Base-by-base conservation (phyloP, 495 filamentous ascomycete species). In the Monascus purpureus region DNA sequence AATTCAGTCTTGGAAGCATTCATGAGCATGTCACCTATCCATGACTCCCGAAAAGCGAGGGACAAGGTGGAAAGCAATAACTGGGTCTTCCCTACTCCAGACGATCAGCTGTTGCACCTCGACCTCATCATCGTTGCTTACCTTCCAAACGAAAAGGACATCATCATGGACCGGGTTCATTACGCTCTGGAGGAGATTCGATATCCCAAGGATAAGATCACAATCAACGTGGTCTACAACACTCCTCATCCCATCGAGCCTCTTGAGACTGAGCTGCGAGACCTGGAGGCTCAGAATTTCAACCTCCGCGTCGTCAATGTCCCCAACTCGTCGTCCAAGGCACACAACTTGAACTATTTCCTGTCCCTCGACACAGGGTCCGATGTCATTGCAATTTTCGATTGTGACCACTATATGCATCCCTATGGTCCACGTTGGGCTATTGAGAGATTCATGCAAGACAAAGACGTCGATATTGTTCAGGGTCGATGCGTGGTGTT, bases 111-210 rank as follows among this genome's bases (percentile, higher is more conserved):
- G 7, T 43, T 43, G 4, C 42, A 50, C 13, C 37, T 61, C 7
- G 57, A 61, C 35, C 44, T 61, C 22, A 34, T 61, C 25, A 55
- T 59, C 31, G 57, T 61, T 6, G 57, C 57, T 3, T 61, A 61
- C 32, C 42, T 61, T 3, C 57, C 57, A 2, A 61, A 61, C 32
- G 57, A 61, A 30, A 35, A 59, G 34, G 57, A 57, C 33, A 61
- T 61, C 29, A 53, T 61, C 27, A 53, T 57, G 45, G 55, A 54
- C 28, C 50, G 53, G 0, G 39, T 52, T 3, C 29, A 47, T 6
- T 57, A 59, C 33, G 47, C 53, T 1, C 33, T 61, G 4, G 46
- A 61, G 17, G 37, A 55, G 20, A 51, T 61, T 23, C 38, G 42
- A 12, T 61, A 61, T 37, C 55, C 56, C 12, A 34, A 38, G 19